phyloP scores from a whole-genome alignment of 225 moss, liverwort and hornwort species.

The Bryum argenteum region DNA sequence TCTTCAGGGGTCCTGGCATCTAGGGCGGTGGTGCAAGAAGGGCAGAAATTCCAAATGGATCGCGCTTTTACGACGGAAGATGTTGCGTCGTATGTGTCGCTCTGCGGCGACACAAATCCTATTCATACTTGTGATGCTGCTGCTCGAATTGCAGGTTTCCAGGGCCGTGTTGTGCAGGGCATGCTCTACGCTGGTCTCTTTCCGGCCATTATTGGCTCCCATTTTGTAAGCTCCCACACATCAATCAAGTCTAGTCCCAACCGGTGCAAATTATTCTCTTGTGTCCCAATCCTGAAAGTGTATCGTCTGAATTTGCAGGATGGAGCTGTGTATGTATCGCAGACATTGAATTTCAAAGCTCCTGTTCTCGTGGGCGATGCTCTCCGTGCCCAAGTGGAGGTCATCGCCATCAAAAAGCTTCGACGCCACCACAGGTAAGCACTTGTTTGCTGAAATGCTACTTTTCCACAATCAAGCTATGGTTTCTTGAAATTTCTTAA shows the following conservation, averaged over 20 bases:
- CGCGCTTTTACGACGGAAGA: constrained; percentile 62
- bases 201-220: constrained; percentile 96
- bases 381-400: constrained; percentile 80
- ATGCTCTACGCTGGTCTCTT: constrained; percentile 92
- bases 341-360: constrained; percentile 73
- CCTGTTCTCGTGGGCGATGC: constrained; percentile 71
- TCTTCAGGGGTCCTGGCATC: constrained; percentile 15
- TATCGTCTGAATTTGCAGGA: constrained; percentile 46
- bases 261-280: too few species aligned
- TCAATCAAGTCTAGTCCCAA: background rate
- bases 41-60: constrained; percentile 61
- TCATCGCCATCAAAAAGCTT: constrained; percentile 65
- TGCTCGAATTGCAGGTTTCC: constrained; percentile 80
- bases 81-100: constrained; percentile 64
- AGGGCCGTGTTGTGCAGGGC: constrained; percentile 80
- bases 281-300: constrained; percentile 5
- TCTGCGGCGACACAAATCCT: constrained; percentile 87
- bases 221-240: constrained; percentile 65
- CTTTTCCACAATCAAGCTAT: background rate
- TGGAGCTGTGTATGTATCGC: constrained; percentile 85
- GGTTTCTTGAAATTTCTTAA: background rate
- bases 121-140: constrained; percentile 71
- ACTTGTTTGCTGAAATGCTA: background rate
- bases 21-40: constrained; percentile 39
- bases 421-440: constrained; percentile 73